Percentiles rank a stretch among this genome's conserved stretches.
These are phyloP conservation scores for Mercurialis annua DNA, from an alignment of 345 rosid species.

Conservation along the genomic window DNA sequence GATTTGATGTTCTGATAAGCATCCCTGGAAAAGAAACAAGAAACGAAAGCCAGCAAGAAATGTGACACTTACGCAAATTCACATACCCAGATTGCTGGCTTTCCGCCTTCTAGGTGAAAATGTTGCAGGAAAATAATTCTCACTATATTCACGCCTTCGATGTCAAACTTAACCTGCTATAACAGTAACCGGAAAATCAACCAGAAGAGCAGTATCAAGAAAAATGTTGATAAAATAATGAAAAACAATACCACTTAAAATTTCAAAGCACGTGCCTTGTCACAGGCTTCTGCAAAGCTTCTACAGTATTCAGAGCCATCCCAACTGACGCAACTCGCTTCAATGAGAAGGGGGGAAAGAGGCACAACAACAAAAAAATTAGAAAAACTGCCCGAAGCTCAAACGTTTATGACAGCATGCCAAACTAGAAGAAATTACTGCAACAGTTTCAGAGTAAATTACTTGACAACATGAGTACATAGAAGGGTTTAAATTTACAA, in stretches of 20 bases:
- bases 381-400: not conserved
- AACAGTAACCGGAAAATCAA: slow-evolving; percentile 17
- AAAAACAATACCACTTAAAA: not conserved
- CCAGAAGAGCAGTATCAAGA: slow-evolving; percentile 30
- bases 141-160: slow-evolving; percentile 27
- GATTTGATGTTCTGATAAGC: slow-evolving; percentile 4
- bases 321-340: slow-evolving; percentile 40
- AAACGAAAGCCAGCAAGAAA: slow-evolving; percentile 56
- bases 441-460: not conserved
- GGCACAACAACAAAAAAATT: slow-evolving; percentile 17
- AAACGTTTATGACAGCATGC: no score
- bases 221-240: slow-evolving; percentile 6
- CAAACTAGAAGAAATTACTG: not conserved
- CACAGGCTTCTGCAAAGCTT: slow-evolving; percentile 35
- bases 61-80: slow-evolving; percentile 48
- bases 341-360: slow-evolving; percentile 17
- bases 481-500: not conserved
- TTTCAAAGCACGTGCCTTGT: slow-evolving; percentile 36
- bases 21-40: slow-evolving; percentile 43
- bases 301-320: slow-evolving; percentile 25
- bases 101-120: slow-evolving; percentile 17
- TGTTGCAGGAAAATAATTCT: not conserved
- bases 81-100: slow-evolving; percentile 69
- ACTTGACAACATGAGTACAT: not conserved
- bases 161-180: slow-evolving; percentile 41